Evolutionary conservation across 129 eudicot species (phyloP).

Genomic region (Helianthus tuberosus): DNA sequence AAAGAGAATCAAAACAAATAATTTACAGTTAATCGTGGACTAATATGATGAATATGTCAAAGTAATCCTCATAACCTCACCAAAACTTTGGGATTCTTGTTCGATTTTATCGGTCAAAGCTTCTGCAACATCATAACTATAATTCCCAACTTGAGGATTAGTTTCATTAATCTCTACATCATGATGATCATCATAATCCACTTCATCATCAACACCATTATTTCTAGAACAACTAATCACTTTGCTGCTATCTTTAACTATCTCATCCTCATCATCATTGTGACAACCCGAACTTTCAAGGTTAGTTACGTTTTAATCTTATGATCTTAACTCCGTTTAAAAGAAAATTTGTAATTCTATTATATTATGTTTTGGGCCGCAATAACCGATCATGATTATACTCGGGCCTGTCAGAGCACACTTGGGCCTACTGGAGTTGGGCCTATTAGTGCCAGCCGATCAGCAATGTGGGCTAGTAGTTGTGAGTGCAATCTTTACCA

Average conservation of each 20-base stretch:
- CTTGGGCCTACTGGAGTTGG: too few relatives aligned
- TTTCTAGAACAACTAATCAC: slow-evolving; percentile 35
- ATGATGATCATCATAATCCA: slow-evolving; percentile 20
- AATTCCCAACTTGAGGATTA: slow-evolving; percentile 44
- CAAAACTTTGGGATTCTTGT: slow-evolving; percentile 45
- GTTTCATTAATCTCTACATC: slow-evolving; percentile 38
- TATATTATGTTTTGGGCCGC: too few relatives aligned
- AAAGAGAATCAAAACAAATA: background rate
- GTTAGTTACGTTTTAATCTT: too few relatives aligned
- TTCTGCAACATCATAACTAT: slow-evolving; percentile 76
- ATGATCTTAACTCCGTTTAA: too few relatives aligned
- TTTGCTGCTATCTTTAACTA: slow-evolving; percentile 37
- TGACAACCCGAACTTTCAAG: too few relatives aligned
- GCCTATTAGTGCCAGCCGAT: too few relatives aligned
- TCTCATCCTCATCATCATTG: slow-evolving; percentile 15
- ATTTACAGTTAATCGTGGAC: background rate
- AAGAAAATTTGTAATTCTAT: too few relatives aligned
- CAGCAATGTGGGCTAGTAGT: too few relatives aligned
- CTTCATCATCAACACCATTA: slow-evolving; percentile 37
- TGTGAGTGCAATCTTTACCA: too few relatives aligned
- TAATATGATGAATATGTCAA: background rate
- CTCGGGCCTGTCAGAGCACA: too few relatives aligned
- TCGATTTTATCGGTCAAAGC: slow-evolving; percentile 83
- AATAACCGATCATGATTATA: too few relatives aligned
- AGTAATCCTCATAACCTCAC: slow-evolving; percentile 62